Percentiles rank a stretch among this genome's conserved stretches.
Evolutionary conservation across 139 green algal genomes (phyloP).

Genomic region (Yamagishiella unicocca): DNA sequence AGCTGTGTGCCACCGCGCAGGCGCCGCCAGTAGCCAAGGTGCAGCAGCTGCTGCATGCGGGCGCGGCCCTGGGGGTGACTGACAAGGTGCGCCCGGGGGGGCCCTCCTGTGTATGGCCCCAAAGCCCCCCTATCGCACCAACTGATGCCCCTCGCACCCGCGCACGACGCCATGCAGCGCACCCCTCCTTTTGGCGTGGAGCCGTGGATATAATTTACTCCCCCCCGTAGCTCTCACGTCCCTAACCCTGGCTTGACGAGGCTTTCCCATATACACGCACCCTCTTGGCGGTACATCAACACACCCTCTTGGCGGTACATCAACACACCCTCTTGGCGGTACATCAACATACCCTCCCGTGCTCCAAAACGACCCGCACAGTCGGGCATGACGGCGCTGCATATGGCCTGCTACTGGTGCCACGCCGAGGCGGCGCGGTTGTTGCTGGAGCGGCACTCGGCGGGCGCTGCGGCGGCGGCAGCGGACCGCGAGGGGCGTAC

Average conservation of each 20-base stretch:
- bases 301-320: too few species aligned
- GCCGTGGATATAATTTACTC: too few species aligned
- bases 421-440: not conserved
- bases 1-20: not conserved
- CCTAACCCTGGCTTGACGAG: too few species aligned
- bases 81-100: constrained; percentile 6
- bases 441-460: not conserved
- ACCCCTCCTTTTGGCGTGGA: too few species aligned
- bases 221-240: too few species aligned
- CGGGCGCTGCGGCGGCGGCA: not conserved
- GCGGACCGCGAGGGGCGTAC: constrained; percentile 27
- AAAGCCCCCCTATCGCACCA: not conserved
- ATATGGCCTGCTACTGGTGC: constrained; percentile 34
- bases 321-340: too few species aligned
- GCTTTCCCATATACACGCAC: too few species aligned
- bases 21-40: constrained; percentile 3
- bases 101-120: not conserved
- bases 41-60: constrained; percentile 27
- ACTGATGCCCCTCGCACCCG: too few species aligned
- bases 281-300: too few species aligned
- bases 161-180: too few species aligned
- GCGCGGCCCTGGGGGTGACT: not conserved
- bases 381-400: constrained; percentile 37
- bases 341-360: too few species aligned
- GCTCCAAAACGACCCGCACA: too few species aligned